Base-by-base conservation (phyloP, 2,329 filamentous ascomycete genomes). In the Aspergillus hiratsukae region DNA sequence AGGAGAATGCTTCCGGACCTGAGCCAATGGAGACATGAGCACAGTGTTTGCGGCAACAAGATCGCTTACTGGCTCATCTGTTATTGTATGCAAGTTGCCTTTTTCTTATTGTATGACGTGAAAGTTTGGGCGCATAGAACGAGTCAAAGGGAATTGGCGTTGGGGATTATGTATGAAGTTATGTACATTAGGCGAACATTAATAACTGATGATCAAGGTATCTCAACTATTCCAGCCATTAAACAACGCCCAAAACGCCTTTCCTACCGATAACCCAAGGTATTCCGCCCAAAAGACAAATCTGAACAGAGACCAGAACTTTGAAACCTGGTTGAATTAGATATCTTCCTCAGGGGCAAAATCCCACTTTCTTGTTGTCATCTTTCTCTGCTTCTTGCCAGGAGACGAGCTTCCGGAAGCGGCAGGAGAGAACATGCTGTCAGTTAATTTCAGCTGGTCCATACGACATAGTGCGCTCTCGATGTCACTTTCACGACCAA, bases 331-430 rank as follows among this genome's bases (percentile, higher is more conserved):
- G 14, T 23, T 23, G 50, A 10, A 9, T 62, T 59, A 69, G 27
- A 71, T 64, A 50, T 76, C 70, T 48, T 73, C 71, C 56, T 77
- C 76, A 1, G 76, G 74, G 4, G 70, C 77, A 52, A 80, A 60
- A 63, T 80, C 78, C 70, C 75, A 77, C 62, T 78, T 79, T 51
- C 78, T 65, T 1, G 77, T 74, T 7, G 75, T 76, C 66, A 80
- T 68, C 60, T 77, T 79, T 49, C 75, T 71, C 31, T 66, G 67
- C 52, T 74, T 76, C 67, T 76, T 78, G 25, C 66, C 70, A 3
- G 69, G 65, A 3, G 70, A 70, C 6, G 49, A 49, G 29, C 61
- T 57, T 5, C 66, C 57, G 11, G 62, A 67, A 17, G 69, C 59
- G 11, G 58, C 51, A 28, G 63, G 65, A 43, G 64, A 63, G 58